phyloP scores from a whole-genome alignment of 257 asterid species.

The Solanum etuberosum region DNA sequence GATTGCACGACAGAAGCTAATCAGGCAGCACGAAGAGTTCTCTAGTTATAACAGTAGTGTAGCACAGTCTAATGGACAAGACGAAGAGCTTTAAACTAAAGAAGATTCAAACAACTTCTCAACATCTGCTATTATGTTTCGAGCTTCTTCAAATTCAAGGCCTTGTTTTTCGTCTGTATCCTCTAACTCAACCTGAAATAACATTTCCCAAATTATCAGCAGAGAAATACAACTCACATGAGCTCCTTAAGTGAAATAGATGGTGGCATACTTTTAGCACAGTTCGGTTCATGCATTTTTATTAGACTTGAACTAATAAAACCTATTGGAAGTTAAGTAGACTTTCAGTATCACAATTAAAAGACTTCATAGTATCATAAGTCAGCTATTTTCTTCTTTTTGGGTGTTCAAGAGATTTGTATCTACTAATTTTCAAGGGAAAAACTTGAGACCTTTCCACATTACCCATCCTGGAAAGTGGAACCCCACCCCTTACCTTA shows the following conservation, averaged over 20 bases:
- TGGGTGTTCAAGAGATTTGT: background rate
- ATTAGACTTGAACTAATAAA: background rate
- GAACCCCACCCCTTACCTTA: background rate
- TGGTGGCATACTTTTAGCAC: background rate
- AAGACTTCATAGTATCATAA: background rate
- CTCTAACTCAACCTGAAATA: constrained; percentile 58
- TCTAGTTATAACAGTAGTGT: background rate
- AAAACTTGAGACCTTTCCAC: background rate
- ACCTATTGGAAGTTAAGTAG: background rate
- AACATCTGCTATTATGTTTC: constrained; percentile 34
- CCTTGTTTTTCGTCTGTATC: constrained; percentile 55
- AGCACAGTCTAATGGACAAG: background rate
- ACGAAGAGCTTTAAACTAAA: constrained; percentile 10
- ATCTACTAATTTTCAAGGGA: background rate
- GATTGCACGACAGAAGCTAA: background rate
- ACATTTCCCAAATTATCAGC: background rate
- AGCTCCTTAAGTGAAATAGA: background rate
- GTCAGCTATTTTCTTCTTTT: background rate
- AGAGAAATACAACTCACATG: background rate
- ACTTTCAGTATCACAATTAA: background rate
- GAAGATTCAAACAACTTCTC: constrained; percentile 41
- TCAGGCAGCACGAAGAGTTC: background rate
- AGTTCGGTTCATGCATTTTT: background rate
- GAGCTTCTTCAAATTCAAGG: constrained; percentile 71
- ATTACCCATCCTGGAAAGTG: no score